These are phyloP conservation scores for Stylonectria norvegica DNA, from an alignment of 2,329 filamentous ascomycete species.

Conservation along the genomic window DNA sequence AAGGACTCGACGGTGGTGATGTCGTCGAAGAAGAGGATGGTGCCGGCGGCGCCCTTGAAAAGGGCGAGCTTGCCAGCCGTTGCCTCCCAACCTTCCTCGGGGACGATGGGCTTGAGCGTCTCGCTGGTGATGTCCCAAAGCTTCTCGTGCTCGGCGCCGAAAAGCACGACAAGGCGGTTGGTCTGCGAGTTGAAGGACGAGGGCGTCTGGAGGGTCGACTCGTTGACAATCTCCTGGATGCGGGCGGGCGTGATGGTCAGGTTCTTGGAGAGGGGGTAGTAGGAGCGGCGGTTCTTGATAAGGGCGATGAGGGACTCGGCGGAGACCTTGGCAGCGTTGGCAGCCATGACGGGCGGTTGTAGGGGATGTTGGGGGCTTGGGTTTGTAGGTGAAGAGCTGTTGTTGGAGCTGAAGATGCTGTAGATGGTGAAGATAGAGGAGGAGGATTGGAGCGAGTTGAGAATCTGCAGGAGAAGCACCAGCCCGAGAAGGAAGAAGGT, in stretches of 20 bases:
- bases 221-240: constrained; percentile 62
- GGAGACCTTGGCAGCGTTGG: constrained; percentile 38
- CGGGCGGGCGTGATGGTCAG: constrained; percentile 49
- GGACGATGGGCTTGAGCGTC: constrained; percentile 52
- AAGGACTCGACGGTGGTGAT: constrained; percentile 61
- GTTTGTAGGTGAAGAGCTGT: constrained; percentile 21
- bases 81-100: constrained; percentile 57
- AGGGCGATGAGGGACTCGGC: constrained; percentile 58
- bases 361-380: constrained; percentile 21
- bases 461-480: neutral
- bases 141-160: constrained; percentile 79
- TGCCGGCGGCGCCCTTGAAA: constrained; percentile 73
- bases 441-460: neutral
- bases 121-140: constrained; percentile 75
- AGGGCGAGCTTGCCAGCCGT: constrained; percentile 44
- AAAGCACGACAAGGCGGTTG: constrained; percentile 72
- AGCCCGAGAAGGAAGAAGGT: neutral
- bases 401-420: constrained; percentile 6
- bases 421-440: neutral
- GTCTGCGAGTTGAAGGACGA: constrained; percentile 88
- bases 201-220: constrained; percentile 66
- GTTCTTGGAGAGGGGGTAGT: constrained; percentile 65
- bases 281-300: constrained; percentile 64
- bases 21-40: constrained; percentile 87
- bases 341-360: too few relatives aligned